Evolutionary conservation across 2,329 filamentous ascomycete species (phyloP).

Genomic region (Ophiostoma ips): DNA sequence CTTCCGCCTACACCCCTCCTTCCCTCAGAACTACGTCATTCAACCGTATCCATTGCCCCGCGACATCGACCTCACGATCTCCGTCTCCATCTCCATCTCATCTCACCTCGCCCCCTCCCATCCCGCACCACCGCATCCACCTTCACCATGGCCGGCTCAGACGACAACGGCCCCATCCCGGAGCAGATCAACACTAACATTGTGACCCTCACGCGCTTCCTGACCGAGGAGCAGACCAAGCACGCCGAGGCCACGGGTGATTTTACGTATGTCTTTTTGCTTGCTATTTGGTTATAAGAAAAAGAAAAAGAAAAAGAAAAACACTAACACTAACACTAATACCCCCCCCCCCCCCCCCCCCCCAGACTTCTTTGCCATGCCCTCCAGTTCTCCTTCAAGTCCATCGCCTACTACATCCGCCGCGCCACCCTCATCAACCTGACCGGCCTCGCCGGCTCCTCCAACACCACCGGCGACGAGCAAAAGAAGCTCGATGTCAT

Average conservation of each 20-base stretch:
- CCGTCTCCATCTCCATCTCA: background rate
- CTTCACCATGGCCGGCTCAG: slow-evolving; percentile 16
- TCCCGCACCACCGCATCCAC: background rate
- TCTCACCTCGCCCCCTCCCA: too few relatives aligned
- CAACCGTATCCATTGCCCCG: background rate
- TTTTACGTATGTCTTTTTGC: slow-evolving; percentile 59
- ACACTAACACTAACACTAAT: too few relatives aligned
- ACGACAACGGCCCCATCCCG: slow-evolving; percentile 34
- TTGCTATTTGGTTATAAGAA: too few relatives aligned
- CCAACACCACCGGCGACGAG: slow-evolving; percentile 91
- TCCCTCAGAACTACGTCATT: background rate
- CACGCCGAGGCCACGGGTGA: slow-evolving; percentile 92
- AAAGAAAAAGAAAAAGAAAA: too few relatives aligned
- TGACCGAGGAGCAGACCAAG: slow-evolving; percentile 91
- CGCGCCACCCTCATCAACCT: slow-evolving; percentile 91
- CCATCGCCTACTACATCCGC: slow-evolving; percentile 97
- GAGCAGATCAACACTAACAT: slow-evolving; percentile 94
- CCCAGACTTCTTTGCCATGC: slow-evolving; percentile 84
- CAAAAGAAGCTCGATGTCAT: slow-evolving; percentile 99
- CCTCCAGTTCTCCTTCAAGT: slow-evolving; percentile 99
- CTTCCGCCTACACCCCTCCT: background rate
- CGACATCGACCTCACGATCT: slow-evolving; percentile 4
- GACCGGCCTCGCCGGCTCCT: slow-evolving; percentile 83
- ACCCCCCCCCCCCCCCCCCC: too few relatives aligned
- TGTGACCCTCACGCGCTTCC: slow-evolving; percentile 83